Evolutionary conservation across 495 filamentous ascomycete species (phyloP).

Genomic region (Aspergillus funiculosus): DNA sequence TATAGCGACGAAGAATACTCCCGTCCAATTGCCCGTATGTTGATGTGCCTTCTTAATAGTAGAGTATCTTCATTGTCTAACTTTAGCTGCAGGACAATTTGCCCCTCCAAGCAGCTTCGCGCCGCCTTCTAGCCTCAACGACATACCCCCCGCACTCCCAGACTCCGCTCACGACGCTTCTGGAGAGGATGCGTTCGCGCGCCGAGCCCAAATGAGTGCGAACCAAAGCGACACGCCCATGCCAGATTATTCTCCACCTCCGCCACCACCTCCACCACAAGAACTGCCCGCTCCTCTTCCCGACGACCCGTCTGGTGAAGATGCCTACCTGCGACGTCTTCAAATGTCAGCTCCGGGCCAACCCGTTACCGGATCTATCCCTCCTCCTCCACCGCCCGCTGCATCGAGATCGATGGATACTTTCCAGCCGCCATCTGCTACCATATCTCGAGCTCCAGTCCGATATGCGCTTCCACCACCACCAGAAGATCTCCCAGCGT

Average conservation of each 20-base stretch:
- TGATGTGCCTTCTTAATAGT: constrained; percentile 1
- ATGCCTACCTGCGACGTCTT: constrained; percentile 60
- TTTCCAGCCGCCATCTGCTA: constrained; percentile 42
- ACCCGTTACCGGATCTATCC: constrained; percentile 28
- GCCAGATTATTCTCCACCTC: constrained; percentile 15
- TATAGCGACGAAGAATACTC: constrained; percentile 53
- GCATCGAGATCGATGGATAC: constrained; percentile 28
- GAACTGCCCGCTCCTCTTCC: constrained; percentile 35
- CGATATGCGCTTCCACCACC: constrained; percentile 67
- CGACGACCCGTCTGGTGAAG: constrained; percentile 58
- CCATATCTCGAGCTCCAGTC: constrained; percentile 82
- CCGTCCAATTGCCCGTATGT: constrained; percentile 48
- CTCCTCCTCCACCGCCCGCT: constrained; percentile 31
- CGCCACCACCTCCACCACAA: constrained; percentile 34
- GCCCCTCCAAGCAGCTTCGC: constrained; percentile 69
- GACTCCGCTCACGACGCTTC: constrained; percentile 45
- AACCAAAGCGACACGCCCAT: constrained; percentile 9
- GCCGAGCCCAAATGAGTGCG: constrained; percentile 50
- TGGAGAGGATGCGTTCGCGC: constrained; percentile 67
- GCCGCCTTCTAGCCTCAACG: constrained; percentile 56
- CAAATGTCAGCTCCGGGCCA: constrained; percentile 33
- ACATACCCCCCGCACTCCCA: constrained; percentile 32
- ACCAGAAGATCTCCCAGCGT: constrained; percentile 49
- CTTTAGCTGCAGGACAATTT: constrained; percentile 52
- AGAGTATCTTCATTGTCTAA: constrained; percentile 1